phyloP scores from a whole-genome alignment of 148 eudicot genomes.

The Persicaria tinctoria region DNA sequence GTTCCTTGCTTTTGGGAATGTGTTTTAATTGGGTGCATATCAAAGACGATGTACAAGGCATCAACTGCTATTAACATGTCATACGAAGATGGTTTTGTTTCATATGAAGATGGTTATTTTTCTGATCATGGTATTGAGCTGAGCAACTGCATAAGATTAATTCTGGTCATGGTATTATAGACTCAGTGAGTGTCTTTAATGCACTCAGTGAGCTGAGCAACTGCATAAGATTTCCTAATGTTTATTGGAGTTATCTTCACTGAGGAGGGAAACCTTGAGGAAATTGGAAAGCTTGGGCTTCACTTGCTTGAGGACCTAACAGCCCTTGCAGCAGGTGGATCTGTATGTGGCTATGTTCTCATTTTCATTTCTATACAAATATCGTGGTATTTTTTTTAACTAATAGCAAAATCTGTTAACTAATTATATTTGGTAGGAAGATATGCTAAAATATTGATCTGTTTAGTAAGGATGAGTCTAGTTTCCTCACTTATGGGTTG shows the following conservation, averaged over 20 bases:
- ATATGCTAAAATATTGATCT: not conserved
- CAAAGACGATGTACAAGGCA: too few relatives aligned
- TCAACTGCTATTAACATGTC: too few relatives aligned
- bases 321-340: slow-evolving; percentile 99
- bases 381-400: not conserved
- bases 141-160: too few relatives aligned
- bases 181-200: too few relatives aligned
- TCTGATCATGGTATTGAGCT: too few relatives aligned
- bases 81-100: too few relatives aligned
- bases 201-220: too few relatives aligned
- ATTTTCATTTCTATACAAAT: not conserved
- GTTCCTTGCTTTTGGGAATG: too few relatives aligned
- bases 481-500: slow-evolving; percentile 8
- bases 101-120: too few relatives aligned
- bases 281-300: slow-evolving; percentile 78
- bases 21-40: too few relatives aligned
- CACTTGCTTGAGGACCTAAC: slow-evolving; percentile 93
- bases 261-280: slow-evolving; percentile 66
- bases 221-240: too few relatives aligned
- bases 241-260: slow-evolving; percentile 13
- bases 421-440: slow-evolving; percentile 5
- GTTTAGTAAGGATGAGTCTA: not conserved
- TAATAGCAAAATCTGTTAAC: not conserved
- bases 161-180: too few relatives aligned
- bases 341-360: slow-evolving; percentile 79